Evolutionary conservation across 139 green algal species (phyloP).

Genomic region (Asterochloris erici): DNA sequence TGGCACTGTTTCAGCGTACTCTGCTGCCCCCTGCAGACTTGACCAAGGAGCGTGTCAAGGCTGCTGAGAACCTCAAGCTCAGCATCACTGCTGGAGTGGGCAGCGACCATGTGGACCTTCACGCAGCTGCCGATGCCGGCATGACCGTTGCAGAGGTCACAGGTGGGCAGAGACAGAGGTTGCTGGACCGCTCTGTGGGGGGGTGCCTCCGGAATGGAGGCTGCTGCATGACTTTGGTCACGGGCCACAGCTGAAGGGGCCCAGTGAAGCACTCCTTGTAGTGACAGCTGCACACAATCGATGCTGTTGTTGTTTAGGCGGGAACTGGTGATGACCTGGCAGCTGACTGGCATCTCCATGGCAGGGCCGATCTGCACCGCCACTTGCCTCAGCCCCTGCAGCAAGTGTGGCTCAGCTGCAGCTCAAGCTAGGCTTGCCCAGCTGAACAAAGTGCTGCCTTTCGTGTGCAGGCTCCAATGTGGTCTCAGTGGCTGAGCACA

Average conservation of each 20-base stretch:
- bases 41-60: slow-evolving; percentile 13
- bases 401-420: no score
- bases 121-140: slow-evolving; percentile 21
- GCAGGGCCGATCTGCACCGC: no score
- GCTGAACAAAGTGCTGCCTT: no score
- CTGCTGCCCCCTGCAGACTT: neutral
- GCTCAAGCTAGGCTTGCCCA: no score
- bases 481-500: slow-evolving; percentile 26
- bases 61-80: slow-evolving; percentile 25
- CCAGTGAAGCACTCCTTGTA: neutral
- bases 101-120: slow-evolving; percentile 26
- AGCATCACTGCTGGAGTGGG: slow-evolving; percentile 26
- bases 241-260: neutral
- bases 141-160: slow-evolving; percentile 33
- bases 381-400: no score
- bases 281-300: no score
- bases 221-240: neutral
- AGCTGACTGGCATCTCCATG: neutral
- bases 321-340: no score
- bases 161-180: slow-evolving; percentile 10
- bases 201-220: neutral
- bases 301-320: no score
- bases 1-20: no score
- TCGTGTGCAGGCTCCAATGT: slow-evolving; percentile 20
- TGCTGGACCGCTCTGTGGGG: neutral